A percentile compares a stretch with the other conserved stretches of the same genome.
Conservation (phyloP, 2,329 filamentous ascomycete genomes). For the Cylindrodendrum hubeiense region DNA sequence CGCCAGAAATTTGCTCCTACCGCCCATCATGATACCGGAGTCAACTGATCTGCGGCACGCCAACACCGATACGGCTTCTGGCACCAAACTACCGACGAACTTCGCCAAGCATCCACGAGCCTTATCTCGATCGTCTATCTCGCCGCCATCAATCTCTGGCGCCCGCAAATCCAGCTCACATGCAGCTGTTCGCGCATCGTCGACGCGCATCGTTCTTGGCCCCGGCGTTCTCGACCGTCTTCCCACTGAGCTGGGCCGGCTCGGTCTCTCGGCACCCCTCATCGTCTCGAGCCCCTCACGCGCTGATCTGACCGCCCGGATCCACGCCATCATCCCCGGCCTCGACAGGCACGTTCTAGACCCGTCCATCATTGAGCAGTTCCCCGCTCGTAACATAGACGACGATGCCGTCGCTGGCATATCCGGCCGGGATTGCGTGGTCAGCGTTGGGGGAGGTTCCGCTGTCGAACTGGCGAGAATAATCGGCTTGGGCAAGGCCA, state of each 20-base stretch:
- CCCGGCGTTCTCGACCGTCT: constrained; percentile 48
- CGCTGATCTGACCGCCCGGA: constrained; percentile 47
- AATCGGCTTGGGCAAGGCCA: constrained; percentile 63
- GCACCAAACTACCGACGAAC: background rate
- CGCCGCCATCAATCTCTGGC: background rate
- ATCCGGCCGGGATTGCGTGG: constrained; percentile 64
- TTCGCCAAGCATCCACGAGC: background rate
- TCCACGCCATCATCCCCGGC: constrained; percentile 51
- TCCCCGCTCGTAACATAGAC: constrained; percentile 39
- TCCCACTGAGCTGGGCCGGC: constrained; percentile 49
- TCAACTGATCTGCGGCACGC: background rate
- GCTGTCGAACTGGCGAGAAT: constrained; percentile 71
- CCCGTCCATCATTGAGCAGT: constrained; percentile 44
- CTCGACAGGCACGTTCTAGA: constrained; percentile 49
- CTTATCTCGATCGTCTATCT: background rate
- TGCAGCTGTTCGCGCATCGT: constrained; percentile 11
- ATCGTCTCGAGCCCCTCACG: constrained; percentile 55
- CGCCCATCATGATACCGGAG: background rate
- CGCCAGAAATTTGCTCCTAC: background rate
- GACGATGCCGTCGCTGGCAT: constrained; percentile 46
- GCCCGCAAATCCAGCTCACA: constrained; percentile 8
- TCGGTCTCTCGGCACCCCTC: constrained; percentile 50
- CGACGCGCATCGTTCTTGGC: constrained; percentile 52
- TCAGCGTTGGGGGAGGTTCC: constrained; percentile 73
- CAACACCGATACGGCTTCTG: background rate